phyloP scores from a whole-genome alignment of 805 yeast species.

The Saturnispora mendoncae region DNA sequence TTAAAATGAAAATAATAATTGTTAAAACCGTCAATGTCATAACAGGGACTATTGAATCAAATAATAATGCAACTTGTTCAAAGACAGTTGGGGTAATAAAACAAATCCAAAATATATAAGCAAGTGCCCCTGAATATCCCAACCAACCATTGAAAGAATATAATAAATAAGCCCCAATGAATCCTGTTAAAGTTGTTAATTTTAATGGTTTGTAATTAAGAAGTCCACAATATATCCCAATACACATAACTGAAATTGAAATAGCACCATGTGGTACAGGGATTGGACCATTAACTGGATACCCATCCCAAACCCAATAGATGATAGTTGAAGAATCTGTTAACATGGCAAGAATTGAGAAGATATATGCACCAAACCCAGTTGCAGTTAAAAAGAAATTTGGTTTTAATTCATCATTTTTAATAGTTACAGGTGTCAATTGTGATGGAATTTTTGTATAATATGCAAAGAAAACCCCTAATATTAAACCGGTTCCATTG shows the following conservation, averaged over 20 bases:
- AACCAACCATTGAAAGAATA: slow-evolving; percentile 54
- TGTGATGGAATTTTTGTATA: slow-evolving; percentile 34
- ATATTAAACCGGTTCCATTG: slow-evolving; percentile 56
- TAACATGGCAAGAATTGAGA: slow-evolving; percentile 61
- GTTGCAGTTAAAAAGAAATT: slow-evolving; percentile 37
- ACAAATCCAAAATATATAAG: slow-evolving; percentile 50
- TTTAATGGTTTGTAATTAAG: slow-evolving; percentile 23
- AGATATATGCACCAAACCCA: slow-evolving; percentile 73
- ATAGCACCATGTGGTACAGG: slow-evolving; percentile 79
- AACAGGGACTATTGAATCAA: slow-evolving; percentile 43
- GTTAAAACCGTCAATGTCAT: slow-evolving; percentile 42
- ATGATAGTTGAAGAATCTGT: slow-evolving; percentile 81
- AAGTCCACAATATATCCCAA: slow-evolving; percentile 45
- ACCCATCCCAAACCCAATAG: slow-evolving; percentile 97
- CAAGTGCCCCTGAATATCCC: slow-evolving; percentile 67
- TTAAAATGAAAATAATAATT: slow-evolving; percentile 52
- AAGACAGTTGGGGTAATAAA: slow-evolving; percentile 54
- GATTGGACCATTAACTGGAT: slow-evolving; percentile 75
- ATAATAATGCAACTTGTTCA: slow-evolving; percentile 33
- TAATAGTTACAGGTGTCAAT: neutral
- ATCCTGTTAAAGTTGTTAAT: slow-evolving; percentile 29
- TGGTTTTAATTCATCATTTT: slow-evolving; percentile 1
- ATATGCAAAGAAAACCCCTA: slow-evolving; percentile 59
- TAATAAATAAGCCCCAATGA: slow-evolving; percentile 42
- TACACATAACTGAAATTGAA: slow-evolving; percentile 47